Evolutionary conservation across 164 flowering plant genomes (phyloP).

Genomic region (Kingdonia uniflora): DNA sequence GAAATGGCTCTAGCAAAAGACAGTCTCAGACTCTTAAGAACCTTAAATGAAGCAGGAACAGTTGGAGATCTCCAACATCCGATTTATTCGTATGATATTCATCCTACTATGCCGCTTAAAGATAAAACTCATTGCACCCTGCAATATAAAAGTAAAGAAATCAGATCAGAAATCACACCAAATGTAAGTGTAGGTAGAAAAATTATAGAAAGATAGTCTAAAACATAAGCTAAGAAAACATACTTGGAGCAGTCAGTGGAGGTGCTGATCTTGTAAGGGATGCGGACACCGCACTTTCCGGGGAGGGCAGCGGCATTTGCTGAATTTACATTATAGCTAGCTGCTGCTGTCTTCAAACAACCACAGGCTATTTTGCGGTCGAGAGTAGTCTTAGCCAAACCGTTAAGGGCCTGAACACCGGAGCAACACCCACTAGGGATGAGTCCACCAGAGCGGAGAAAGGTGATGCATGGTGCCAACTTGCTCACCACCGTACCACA

Average conservation of each 20-base stretch:
- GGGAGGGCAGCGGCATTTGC: conserved; percentile 16
- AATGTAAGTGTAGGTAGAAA: no score
- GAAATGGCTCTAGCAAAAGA: no score
- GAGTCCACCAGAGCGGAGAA: neutral
- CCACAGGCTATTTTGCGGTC: conserved; percentile 15
- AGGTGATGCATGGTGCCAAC: neutral
- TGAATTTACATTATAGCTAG: neutral
- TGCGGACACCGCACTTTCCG: conserved; percentile 15
- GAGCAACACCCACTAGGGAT: neutral
- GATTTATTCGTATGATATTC: no score
- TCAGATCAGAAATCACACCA: no score
- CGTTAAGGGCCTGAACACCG: conserved; percentile 2
- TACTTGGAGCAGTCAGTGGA: conserved; percentile 26
- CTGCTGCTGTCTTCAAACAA: conserved; percentile 15
- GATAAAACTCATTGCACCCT: no score
- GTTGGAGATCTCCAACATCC: no score
- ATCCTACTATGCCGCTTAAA: no score
- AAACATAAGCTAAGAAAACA: neutral
- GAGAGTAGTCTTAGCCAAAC: conserved; percentile 5
- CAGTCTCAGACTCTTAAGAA: no score
- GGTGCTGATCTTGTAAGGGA: conserved; percentile 26
- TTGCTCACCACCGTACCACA: neutral
- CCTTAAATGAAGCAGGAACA: no score
- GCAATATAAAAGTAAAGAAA: no score
- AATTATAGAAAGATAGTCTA: no score